These are phyloP conservation scores for Cryptomeria japonica DNA, from an alignment of 75 land plant species.

Conservation along the genomic window DNA sequence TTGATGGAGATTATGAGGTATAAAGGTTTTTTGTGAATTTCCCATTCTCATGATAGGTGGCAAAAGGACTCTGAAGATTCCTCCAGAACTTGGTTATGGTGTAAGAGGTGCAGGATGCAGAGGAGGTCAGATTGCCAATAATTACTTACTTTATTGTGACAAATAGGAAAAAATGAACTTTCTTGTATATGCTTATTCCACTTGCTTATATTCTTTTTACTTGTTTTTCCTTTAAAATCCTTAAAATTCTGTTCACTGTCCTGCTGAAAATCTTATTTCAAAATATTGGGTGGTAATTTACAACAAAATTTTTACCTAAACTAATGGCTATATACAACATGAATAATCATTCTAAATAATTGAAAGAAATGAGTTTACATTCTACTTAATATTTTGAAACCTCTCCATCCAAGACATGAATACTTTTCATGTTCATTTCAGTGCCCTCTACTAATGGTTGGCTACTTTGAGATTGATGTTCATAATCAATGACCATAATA, in stretches of 20 bases:
- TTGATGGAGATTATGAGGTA: neutral
- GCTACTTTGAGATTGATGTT: neutral
- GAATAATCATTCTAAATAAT: neutral
- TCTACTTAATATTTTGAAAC: neutral
- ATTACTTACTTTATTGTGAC: neutral
- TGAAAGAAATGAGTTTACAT: neutral
- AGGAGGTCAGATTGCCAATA: slow-evolving; percentile 56
- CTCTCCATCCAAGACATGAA: neutral
- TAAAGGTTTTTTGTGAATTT: neutral
- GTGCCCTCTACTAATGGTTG: neutral
- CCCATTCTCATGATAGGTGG: slow-evolving; percentile 53
- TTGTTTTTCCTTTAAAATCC: slow-evolving; percentile 2
- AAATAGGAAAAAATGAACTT: neutral
- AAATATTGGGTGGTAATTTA: neutral
- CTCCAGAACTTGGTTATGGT: slow-evolving; percentile 86
- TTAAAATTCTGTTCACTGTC: neutral
- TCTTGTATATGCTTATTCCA: neutral
- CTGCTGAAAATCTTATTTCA: neutral
- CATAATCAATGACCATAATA: neutral
- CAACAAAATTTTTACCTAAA: neutral
- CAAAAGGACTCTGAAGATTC: slow-evolving; percentile 77
- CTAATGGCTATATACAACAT: neutral
- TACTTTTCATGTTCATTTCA: neutral
- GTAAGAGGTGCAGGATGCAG: slow-evolving; percentile 87
- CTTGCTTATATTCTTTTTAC: neutral